Evolutionary conservation across 2,329 filamentous ascomycete species (phyloP).

Genomic region (Ophiocordyceps australis): DNA sequence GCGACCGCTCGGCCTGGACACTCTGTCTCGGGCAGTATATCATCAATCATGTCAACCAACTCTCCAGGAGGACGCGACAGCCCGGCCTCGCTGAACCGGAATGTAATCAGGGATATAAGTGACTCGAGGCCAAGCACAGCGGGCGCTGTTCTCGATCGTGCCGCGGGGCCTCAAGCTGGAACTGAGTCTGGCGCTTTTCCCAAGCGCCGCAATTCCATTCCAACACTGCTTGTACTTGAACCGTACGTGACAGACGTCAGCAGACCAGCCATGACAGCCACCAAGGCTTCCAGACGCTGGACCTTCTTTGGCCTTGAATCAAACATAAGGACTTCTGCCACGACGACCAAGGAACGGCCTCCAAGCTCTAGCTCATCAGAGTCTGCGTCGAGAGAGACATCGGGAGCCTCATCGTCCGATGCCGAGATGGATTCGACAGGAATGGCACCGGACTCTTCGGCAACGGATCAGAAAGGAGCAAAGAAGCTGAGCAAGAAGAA

Average conservation of each 20-base stretch:
- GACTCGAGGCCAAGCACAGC: slow-evolving; percentile 50
- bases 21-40: slow-evolving; percentile 62
- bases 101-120: slow-evolving; percentile 18
- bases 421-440: slow-evolving; percentile 14
- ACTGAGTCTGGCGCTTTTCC: slow-evolving; percentile 13
- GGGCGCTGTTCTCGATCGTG: slow-evolving; percentile 45
- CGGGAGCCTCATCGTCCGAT: slow-evolving; percentile 15
- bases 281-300: slow-evolving; percentile 37
- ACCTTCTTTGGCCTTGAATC: slow-evolving; percentile 43
- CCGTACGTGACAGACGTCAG: slow-evolving; percentile 14
- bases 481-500: slow-evolving; percentile 30
- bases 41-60: slow-evolving; percentile 51
- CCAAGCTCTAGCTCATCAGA: slow-evolving; percentile 28
- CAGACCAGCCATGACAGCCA: slow-evolving; percentile 25
- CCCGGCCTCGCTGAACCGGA: slow-evolving; percentile 17
- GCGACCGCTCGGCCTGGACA: slow-evolving; percentile 51
- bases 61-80: slow-evolving; percentile 21
- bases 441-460: slow-evolving; percentile 5
- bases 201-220: slow-evolving; percentile 40
- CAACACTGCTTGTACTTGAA: slow-evolving; percentile 27
- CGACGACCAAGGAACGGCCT: slow-evolving; percentile 26
- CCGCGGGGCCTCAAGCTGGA: slow-evolving; percentile 6
- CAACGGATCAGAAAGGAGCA: slow-evolving; percentile 9
- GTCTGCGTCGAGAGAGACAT: slow-evolving; percentile 11
- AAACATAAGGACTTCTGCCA: slow-evolving; percentile 22